Conservation (phyloP, 2,329 filamentous ascomycete species). For the Endoconidiophora laricicola region DNA sequence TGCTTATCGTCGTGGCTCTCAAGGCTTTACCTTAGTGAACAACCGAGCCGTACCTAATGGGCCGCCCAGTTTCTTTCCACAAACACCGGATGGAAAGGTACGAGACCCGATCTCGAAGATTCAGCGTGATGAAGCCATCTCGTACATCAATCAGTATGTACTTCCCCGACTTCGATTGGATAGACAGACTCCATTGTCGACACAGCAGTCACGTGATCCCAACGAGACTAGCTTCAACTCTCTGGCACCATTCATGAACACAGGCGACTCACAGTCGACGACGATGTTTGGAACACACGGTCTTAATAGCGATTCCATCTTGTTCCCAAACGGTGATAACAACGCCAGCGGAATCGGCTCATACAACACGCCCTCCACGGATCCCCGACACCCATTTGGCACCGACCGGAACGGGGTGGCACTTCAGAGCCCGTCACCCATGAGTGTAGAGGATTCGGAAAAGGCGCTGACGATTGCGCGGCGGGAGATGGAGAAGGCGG, state of each 20-base stretch:
- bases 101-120: constrained; percentile 48
- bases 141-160: constrained; percentile 54
- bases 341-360: constrained; percentile 17
- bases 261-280: not conserved
- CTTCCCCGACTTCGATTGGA: constrained; percentile 28
- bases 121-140: constrained; percentile 47
- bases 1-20: constrained; percentile 23
- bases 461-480: constrained; percentile 32
- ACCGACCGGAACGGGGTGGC: constrained; percentile 14
- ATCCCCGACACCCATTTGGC: constrained; percentile 3
- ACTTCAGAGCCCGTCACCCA: constrained; percentile 29
- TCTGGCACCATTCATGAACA: constrained; percentile 28
- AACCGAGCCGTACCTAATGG: constrained; percentile 49
- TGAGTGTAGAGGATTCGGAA: constrained; percentile 49
- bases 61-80: constrained; percentile 43
- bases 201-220: not conserved
- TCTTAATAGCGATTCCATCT: not conserved
- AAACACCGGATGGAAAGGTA: constrained; percentile 27
- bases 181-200: not conserved
- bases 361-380: constrained; percentile 18
- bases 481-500: constrained; percentile 44
- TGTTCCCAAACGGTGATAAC: not conserved
- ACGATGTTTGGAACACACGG: not conserved
- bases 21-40: constrained; percentile 42
- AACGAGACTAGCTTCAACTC: constrained; percentile 30